A percentile compares a stretch with the other conserved stretches of the same genome.
Conservation (phyloP, 768 basidiomycete genomes). For the Tulasnella sp. region DNA sequence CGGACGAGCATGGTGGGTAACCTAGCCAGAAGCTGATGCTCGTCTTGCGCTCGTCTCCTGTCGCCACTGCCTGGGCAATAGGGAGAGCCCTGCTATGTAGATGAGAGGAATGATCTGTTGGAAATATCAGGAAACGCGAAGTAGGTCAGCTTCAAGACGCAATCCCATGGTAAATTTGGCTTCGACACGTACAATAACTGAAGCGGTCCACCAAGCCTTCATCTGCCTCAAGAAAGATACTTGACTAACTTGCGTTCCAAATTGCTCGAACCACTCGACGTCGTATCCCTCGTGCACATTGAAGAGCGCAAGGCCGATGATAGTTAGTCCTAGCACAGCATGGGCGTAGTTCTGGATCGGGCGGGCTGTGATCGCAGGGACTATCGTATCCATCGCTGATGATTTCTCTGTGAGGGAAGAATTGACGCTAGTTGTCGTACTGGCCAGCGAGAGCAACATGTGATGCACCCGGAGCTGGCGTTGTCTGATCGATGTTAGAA, state of each 20-base stretch:
- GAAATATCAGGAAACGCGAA: background rate
- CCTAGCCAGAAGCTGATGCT: too few relatives aligned
- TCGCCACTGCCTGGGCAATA: too few relatives aligned
- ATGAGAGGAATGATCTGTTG: background rate
- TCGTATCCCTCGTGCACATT: constrained; percentile 17
- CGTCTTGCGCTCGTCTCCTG: background rate
- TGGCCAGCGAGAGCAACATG: background rate
- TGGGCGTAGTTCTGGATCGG: constrained; percentile 35
- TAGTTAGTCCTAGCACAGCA: constrained; percentile 40
- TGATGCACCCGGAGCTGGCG: background rate
- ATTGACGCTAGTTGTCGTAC: background rate
- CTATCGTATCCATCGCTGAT: background rate
- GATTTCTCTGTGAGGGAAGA: background rate
- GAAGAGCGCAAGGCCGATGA: constrained; percentile 43
- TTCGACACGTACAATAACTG: background rate
- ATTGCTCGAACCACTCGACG: constrained; percentile 5
- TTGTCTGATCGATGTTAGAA: background rate
- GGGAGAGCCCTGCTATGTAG: background rate
- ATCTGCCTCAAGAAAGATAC: background rate
- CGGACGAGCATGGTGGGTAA: too few relatives aligned
- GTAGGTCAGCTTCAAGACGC: too few relatives aligned
- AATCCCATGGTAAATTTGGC: background rate
- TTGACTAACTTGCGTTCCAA: background rate
- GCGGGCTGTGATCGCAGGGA: constrained; percentile 20
- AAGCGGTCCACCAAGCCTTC: constrained; percentile 1